phyloP scores from a whole-genome alignment of 331 rosid species.

The Malus hybrid region DNA sequence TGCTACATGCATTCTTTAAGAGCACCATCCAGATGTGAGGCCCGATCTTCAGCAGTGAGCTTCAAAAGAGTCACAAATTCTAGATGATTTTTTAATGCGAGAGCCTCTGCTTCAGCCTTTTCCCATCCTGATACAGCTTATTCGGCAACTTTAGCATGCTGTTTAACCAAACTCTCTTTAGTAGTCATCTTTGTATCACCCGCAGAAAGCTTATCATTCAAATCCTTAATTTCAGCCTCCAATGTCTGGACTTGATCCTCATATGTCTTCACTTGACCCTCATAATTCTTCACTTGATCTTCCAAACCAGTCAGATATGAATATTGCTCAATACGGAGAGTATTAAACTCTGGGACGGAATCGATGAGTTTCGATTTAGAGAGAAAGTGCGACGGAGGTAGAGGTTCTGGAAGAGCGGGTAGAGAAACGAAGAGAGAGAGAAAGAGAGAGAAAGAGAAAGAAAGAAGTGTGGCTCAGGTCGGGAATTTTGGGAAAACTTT shows the following conservation, averaged over 20 bases:
- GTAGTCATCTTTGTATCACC: conserved; percentile 75
- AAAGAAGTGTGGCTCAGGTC: no score
- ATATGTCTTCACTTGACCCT: conserved; percentile 53
- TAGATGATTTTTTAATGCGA: conserved; percentile 76
- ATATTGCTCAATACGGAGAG: conserved; percentile 48
- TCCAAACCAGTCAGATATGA: conserved; percentile 72
- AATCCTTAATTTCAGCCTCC: conserved; percentile 64
- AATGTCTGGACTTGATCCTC: conserved; percentile 67
- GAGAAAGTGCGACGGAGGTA: no score
- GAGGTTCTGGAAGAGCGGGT: no score
- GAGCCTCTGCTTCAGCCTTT: conserved; percentile 98
- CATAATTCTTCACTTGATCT: conserved; percentile 73
- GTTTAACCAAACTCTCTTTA: conserved; percentile 78
- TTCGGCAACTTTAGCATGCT: conserved; percentile 96
- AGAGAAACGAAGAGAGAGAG: no score
- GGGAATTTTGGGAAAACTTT: no score
- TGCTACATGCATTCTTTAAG: conserved; percentile 98
- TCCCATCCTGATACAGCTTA: conserved; percentile 99
- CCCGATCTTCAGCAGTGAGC: conserved; percentile 89
- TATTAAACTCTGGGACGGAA: no score
- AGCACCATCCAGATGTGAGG: conserved; percentile 93
- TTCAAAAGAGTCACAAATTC: conserved; percentile 80
- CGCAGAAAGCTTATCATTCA: conserved; percentile 63
- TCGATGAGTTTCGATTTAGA: no score
- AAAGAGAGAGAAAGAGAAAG: no score